Base-by-base conservation (phyloP, 768 basidiomycete genomes). In the Tricholomella constricta region DNA sequence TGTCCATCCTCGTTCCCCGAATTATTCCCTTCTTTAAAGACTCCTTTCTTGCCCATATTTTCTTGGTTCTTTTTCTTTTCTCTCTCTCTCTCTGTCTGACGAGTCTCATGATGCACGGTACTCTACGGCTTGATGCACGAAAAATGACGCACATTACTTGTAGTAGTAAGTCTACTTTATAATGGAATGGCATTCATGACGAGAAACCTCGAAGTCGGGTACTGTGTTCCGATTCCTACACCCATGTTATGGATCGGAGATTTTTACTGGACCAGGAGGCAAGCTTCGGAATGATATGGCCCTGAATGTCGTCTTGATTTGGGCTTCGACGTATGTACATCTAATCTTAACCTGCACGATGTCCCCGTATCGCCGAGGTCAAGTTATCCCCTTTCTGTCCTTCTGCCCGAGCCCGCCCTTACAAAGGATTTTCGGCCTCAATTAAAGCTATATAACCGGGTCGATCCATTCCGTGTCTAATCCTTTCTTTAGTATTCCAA, bases 361-460 rank as follows among this genome's bases (percentile, higher is more conserved):
- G 54, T 50, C 45, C 46, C 29, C 38, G 36, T 48, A 59, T 52
- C 51, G 35, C 54, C 51, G 58, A 59, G 20, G n/a, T 38, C 51
- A 59, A 47, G 36, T 32, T 50, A 54, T 46, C 55, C 44, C 51
- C 55, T 44, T 59, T 51, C n/a, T 14, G 10, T 43, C 12, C 71
- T 72, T 71, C 71, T 72, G 67, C 70, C 71, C 71, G 71, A 72
- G 61, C 50, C 66, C 63, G 59, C 59, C 54, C 37, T 43, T 31
- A 55, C 40, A 23, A 23, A 53, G 31, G 12, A 32, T 27, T 27
- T 17, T 41, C 48, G 41, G 45, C n/a, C 17, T 35, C 43, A 41
- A 38, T 42, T 53, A 41, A 53, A 20, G 22, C 47, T 56, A 64
- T 59, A 59, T 58, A 55, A 68, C 61, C 65, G 60, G 61, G 51